Base-by-base conservation (phyloP, 768 basidiomycete genomes). In the Podaxis carcinomalis region DNA sequence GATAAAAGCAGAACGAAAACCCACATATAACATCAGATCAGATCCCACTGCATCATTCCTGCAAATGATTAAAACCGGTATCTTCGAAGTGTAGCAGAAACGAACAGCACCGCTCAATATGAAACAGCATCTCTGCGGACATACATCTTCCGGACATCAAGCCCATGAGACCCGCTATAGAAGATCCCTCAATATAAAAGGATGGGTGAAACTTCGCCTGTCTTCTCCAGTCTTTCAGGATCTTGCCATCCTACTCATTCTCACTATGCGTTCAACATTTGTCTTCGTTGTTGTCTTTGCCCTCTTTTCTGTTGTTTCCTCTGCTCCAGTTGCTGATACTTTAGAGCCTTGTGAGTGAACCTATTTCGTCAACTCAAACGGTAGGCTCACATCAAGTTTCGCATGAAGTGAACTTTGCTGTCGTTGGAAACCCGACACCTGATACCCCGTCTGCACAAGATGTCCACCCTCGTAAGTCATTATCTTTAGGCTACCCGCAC, bases 351-450 rank as follows among this genome's bases (percentile, higher is more conserved):
- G 57, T 58, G 36, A 50, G 46, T 50, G n/a, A 6, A 23, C 21
- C 5, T 5, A 23, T 19, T 54, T 13, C 5, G 3, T 25, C 10
- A 23, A 25, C 23, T 13, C 13, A 7, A 40, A 39, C 9, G 7
- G 52, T 7, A 14, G 14, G 7, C 36, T 23, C 13, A 37, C 36
- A 23, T 13, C n/a, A 13, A 54, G 23, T 10, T 19, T 19, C 7
- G 19, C 5, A 5, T 5, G 2, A 37, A 57, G 56, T 35, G 21
- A 57, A 57, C 32, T 57, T 57, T 27, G 46, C 56, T 50, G 50
- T 57, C 32, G 47, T 57, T 16, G 56, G 56, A 4, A 57, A 57
- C 10, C 56, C 47, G 19, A 57, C 56, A 25, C 56, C 56, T 11
- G 56, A 57, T 49, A 7, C n/a, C 11, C 14, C 21, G 9, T 11